These are phyloP conservation scores for Colletotrichum cuscutae DNA, from an alignment of 2,329 filamentous ascomycete genomes.

Conservation along the genomic window DNA sequence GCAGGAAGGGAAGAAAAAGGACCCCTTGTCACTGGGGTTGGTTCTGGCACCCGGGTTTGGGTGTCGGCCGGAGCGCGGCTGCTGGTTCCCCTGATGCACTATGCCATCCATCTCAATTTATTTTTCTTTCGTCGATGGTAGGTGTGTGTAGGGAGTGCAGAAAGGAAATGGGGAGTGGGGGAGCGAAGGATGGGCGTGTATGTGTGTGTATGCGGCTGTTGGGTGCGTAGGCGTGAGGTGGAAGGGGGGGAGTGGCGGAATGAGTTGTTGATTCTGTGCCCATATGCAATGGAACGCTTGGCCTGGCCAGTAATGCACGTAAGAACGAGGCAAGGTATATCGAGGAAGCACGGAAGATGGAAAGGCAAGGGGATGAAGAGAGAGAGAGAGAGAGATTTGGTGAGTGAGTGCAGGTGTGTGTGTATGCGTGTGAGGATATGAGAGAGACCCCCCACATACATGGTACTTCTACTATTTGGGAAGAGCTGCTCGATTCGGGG, in stretches of 20 bases:
- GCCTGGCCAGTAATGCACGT: neutral
- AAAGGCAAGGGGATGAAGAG: too few species aligned
- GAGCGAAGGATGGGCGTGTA: too few species aligned
- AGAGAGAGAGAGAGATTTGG: too few species aligned
- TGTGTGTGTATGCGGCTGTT: neutral
- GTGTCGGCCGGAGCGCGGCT: slow-evolving; percentile 2
- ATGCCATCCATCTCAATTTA: neutral
- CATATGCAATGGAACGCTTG: neutral
- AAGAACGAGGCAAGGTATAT: neutral
- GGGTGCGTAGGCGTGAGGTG: too few species aligned
- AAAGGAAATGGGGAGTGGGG: neutral
- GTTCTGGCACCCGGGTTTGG: neutral
- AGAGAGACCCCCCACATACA: neutral
- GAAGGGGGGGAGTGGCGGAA: neutral
- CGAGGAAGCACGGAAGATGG: too few species aligned
- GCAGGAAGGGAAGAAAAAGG: neutral
- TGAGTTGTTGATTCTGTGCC: neutral
- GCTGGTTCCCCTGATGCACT: slow-evolving; percentile 5
- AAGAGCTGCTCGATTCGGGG: neutral
- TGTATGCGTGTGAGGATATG: too few species aligned
- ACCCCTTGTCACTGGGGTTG: neutral
- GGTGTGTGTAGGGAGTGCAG: neutral
- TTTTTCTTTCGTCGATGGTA: neutral
- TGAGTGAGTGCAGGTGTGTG: too few species aligned
- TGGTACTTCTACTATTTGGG: neutral